Evolutionary conservation across 805 yeast species (phyloP).

Genomic region (Wickerhamiella sorbophila): DNA sequence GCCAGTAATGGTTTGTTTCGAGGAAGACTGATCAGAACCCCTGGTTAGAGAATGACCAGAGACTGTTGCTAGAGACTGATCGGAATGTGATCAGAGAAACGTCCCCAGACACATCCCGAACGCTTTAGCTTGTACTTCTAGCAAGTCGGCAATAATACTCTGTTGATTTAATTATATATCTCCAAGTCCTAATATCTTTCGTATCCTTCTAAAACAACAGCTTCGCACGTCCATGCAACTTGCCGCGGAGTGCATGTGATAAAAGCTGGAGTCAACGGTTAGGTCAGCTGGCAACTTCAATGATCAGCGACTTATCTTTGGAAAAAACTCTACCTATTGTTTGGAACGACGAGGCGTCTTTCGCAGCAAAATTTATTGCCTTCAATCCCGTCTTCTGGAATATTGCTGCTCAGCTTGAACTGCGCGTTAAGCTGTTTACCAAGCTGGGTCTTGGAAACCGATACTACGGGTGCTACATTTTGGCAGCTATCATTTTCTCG

Average conservation of each 20-base stretch:
- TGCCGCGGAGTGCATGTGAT: not conserved
- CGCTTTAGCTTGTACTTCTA: too few relatives aligned
- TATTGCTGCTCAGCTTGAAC: conserved; percentile 75
- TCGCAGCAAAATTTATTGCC: conserved; percentile 32
- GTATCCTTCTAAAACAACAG: too few relatives aligned
- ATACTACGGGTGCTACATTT: conserved; percentile 64
- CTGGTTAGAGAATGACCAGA: too few relatives aligned
- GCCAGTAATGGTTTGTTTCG: too few relatives aligned
- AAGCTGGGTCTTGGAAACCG: conserved; percentile 54
- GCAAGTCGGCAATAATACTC: too few relatives aligned
- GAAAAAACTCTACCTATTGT: conserved; percentile 4
- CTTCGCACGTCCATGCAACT: too few relatives aligned
- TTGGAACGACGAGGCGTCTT: conserved; percentile 9
- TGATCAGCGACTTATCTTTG: not conserved
- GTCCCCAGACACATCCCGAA: too few relatives aligned
- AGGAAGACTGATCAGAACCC: too few relatives aligned
- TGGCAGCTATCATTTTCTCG: conserved; percentile 73
- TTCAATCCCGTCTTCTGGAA: conserved; percentile 97
- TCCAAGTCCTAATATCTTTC: too few relatives aligned
- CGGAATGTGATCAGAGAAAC: too few relatives aligned
- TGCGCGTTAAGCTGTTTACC: conserved; percentile 61
- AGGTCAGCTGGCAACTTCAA: not conserved
- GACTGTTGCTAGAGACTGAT: too few relatives aligned
- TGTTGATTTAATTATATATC: too few relatives aligned
- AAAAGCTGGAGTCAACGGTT: not conserved